A percentile compares a stretch with the other conserved stretches of the same genome.
Evolutionary conservation across 1,139 yeast genomes (phyloP).

Genomic region (Hanseniaspora sp.): DNA sequence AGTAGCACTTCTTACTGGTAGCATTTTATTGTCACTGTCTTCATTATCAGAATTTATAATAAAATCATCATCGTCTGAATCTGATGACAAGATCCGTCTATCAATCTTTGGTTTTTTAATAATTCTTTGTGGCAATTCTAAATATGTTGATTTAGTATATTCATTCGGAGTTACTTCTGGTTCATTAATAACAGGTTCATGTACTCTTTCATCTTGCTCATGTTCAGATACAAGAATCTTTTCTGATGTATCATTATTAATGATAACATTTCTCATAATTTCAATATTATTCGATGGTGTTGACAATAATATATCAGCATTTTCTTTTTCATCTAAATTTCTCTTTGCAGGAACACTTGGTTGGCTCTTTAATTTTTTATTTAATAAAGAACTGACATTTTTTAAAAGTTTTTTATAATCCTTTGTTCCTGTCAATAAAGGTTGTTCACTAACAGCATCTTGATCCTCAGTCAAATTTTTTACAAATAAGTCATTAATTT

Average conservation of each 20-base stretch:
- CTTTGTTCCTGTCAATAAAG: slow-evolving; percentile 4
- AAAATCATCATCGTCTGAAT: slow-evolving; percentile 7
- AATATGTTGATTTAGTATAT: not conserved
- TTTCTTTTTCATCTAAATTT: not conserved
- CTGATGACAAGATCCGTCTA: not conserved
- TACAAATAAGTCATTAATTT: not conserved
- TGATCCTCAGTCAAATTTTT: not conserved
- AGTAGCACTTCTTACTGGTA: not conserved
- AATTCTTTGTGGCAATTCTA: not conserved
- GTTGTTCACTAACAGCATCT: not conserved
- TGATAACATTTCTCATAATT: too few relatives aligned
- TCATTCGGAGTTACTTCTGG: not conserved
- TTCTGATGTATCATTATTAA: too few relatives aligned
- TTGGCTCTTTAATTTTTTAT: slow-evolving; percentile 6
- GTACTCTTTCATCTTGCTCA: too few relatives aligned
- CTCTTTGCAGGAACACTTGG: slow-evolving; percentile 1
- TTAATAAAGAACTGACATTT: slow-evolving; percentile 4
- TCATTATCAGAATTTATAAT: slow-evolving; percentile 23
- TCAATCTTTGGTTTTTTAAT: not conserved
- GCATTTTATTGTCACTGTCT: slow-evolving; percentile 23
- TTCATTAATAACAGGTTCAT: not conserved
- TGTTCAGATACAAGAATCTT: too few relatives aligned
- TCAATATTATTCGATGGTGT: too few relatives aligned
- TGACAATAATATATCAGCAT: too few relatives aligned
- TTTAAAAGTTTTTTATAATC: slow-evolving; percentile 9